Conservation (phyloP, 2,329 filamentous ascomycete genomes). For the Penicillium rolfsii region DNA sequence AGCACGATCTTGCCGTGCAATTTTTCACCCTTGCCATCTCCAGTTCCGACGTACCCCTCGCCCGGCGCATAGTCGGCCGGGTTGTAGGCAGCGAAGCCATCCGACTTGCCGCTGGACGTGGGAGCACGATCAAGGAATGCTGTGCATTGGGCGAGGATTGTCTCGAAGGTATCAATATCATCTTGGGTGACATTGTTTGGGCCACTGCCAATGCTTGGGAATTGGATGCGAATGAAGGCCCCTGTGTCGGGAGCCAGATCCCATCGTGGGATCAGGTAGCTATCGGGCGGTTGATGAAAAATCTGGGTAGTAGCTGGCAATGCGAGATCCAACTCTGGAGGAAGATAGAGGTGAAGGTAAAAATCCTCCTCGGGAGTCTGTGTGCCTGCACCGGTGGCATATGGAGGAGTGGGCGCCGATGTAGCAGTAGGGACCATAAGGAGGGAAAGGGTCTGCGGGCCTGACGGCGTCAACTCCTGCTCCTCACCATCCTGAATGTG, state of each 20-base stretch:
- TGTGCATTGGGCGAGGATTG: conserved; percentile 95
- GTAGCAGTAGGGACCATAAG: conserved; percentile 94
- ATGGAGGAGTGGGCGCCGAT: conserved; percentile 56
- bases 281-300: conserved; percentile 89
- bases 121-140: conserved; percentile 86
- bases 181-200: conserved; percentile 72
- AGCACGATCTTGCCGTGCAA: conserved; percentile 79
- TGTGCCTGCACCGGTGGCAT: conserved; percentile 57
- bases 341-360: conserved; percentile 92
- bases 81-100: conserved; percentile 64
- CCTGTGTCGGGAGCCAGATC: conserved; percentile 85
- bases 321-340: conserved; percentile 90
- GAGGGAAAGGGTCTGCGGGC: conserved; percentile 87
- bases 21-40: conserved; percentile 35
- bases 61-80: conserved; percentile 79
- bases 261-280: conserved; percentile 94
- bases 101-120: conserved; percentile 49
- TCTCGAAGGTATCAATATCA: conserved; percentile 95
- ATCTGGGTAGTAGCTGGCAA: conserved; percentile 95
- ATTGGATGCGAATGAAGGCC: conserved; percentile 91
- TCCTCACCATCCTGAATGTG: conserved; percentile 89
- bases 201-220: conserved; percentile 72
- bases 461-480: conserved; percentile 76
- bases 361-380: conserved; percentile 79
- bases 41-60: conserved; percentile 68